Evolutionary conservation across 2,329 filamentous ascomycete species (phyloP), one percentile per base, ranked within the genome.

Genomic region (Piedraia hortae): DNA sequence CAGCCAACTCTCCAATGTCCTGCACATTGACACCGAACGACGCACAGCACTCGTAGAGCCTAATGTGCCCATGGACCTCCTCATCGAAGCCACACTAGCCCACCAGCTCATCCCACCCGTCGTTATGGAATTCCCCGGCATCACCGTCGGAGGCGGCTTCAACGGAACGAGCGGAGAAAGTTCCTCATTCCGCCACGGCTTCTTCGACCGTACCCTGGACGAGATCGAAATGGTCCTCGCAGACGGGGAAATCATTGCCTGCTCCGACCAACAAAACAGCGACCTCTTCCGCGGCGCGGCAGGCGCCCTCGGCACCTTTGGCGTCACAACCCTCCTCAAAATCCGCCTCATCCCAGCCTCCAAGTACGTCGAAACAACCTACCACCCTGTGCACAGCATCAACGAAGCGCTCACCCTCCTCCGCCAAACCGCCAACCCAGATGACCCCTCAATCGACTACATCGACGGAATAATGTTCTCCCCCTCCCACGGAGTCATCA

Each of bases 121-220:
- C 0, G 64, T 71, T 4, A 68, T 68, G 58, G 66, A 72, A 36
- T 70, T 72, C 26, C 65, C 63, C 2, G 65, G 62, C n/a, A 73
- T 72, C 37, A 73, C 67, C 2, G 61, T 59, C 4, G 67, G 66
- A 12, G 67, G 67, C 16, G 65, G 61, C 3, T 71, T 67, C 40
- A 12, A 12, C 2, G 27, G 27, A 12, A 26, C 24, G 10, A 26
- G 24, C 4, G 67, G 65, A 6, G 67, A 72, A 41, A 70, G 62
- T 43, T 67, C 59, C 31, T 63, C 56, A 10, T 77, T 74, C 46
- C 61, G 59, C 21, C 51, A 69, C 34, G 66, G 67, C 3, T 61
- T 62, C 20, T 26, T 26, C 16, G 20, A 23, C n/a, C 47, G 51
- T 3, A 68, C 56, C 0, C 46, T 72, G 24, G 56, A 54, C 20